Evolutionary conservation across 1,284 basidiomycete species (phyloP), one percentile per base, ranked within the genome.

Genomic region (Ustanciosporium gigantosporum): DNA sequence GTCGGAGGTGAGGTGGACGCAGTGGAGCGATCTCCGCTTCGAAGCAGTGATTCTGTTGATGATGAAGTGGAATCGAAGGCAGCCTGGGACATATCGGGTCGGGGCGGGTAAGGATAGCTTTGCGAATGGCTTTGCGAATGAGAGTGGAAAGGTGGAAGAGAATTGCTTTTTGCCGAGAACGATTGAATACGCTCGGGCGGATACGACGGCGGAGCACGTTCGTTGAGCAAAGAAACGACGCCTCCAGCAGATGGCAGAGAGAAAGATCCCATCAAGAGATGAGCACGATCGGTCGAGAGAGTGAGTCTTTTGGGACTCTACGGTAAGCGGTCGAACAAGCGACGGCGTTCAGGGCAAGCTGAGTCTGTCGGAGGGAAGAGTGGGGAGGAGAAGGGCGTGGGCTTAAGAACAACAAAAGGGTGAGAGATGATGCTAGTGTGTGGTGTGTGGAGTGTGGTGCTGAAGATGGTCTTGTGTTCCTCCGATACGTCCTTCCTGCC

Each of bases 201-300:
- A 34, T 44, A 45, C 51, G 43, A 46, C 23, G 46, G 46, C 41
- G 50, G 51, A 56, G 52, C 51, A 52, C 52, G 56, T 46, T 60
- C 62, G 57, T 66, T 66, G 45, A 66, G 56, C 41, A 66, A 56
- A 49, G 62, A 60, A 56, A 66, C 62, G 48, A 66, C 47, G 40
- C 62, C 57, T 55, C 62, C 62, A 35, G 62, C 47, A 41, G 62
- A 66, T 52, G 56, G 47, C 41, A 66, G 48, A 31, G 48, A 48
- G 45, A 66, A 66, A 16, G 61, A 41, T 42, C 45, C 39, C 56
- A 66, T 60, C 46, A 50, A 57, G 50, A 27, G 32, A 35, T 19
- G 32, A 35, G 17, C 11, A 35, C 32, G 17, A 35, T n/a, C n/a
- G n/a, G n/a, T n/a, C n/a, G n/a, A n/a, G n/a, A n/a, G n/a, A n/a